Base-by-base conservation (phyloP, 306 rosid species). In the Amphicarpaea edgeworthii region DNA sequence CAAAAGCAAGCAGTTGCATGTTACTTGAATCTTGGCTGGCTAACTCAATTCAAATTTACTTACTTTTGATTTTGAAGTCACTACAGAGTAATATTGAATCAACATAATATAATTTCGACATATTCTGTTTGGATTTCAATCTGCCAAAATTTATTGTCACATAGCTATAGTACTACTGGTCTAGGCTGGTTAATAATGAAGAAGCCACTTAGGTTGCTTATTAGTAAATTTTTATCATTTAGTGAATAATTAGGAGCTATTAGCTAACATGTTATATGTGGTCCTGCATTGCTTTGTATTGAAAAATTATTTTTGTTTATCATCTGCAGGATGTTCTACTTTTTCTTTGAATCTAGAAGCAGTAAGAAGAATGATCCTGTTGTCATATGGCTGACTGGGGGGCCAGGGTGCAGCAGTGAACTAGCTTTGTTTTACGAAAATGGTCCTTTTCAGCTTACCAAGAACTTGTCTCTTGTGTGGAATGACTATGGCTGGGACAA, bases 341-440 rank as follows among this genome's bases (percentile, higher is more conserved):
- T 91, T 43, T 91, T 91, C 89, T 94, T 94, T 32, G 98, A 94
- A 83, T 91, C 97, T n/a, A 49, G 98, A 68, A 87, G 4, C 51
- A 90, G 51, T 14, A 85, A 73, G 74, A 72, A 76, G 74, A 72
- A 76, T 57, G 96, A 91, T 47, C 96, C 97, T 0, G 77, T 94
- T 26, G 96, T 94, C 23, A 90, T 94, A 59, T 94, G 98, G 98
- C 68, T 95, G 70, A 89, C 92, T 3, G 99, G 97, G 82, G 99
- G 97, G 24, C 99, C 97, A 75, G 97, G 99, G 11, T 95, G 97
- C n/a, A 83, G 99, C 79, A 89, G 99, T 84, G 97, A 90, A 76
- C 76, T 92, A 26, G 97, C 97, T 76, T 50, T 95, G 88, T 95
- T 95, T 61, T 89, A 87, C 49, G 99, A 95, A 85, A 92, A 95